These are phyloP conservation scores for Serendipita sp. DNA, from an alignment of 768 basidiomycete genomes.

Conservation along the genomic window DNA sequence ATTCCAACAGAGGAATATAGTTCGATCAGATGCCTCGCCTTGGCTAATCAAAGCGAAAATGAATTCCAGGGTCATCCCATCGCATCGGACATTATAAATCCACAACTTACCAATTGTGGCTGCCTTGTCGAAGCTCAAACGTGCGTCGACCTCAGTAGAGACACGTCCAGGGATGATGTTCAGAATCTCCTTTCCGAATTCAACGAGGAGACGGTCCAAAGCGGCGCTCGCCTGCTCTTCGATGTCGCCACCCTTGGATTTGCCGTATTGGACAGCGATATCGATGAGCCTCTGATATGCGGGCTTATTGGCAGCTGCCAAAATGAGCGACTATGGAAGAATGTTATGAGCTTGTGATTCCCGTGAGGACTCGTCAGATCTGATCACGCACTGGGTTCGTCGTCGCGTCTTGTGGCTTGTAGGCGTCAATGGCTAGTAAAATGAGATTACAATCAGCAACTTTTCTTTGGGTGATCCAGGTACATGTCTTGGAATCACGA, in stretches of 20 bases:
- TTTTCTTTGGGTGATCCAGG: not conserved
- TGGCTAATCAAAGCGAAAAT: not conserved
- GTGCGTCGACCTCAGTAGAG: slow-evolving; percentile 97
- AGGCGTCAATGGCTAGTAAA: slow-evolving; percentile 70
- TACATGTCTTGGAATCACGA: slow-evolving; percentile 10
- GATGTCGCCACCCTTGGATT: slow-evolving; percentile 62
- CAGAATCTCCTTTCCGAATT: slow-evolving; percentile 93
- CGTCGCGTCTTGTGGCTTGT: slow-evolving; percentile 98
- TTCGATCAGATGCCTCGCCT: slow-evolving; percentile 56
- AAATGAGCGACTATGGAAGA: slow-evolving; percentile 30
- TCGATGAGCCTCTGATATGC: slow-evolving; percentile 74
- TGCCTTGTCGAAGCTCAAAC: slow-evolving; percentile 91
- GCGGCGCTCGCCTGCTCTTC: slow-evolving; percentile 67
- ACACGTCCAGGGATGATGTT: slow-evolving; percentile 94
- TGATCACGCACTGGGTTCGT: slow-evolving; percentile 66
- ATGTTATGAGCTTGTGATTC: slow-evolving; percentile 5
- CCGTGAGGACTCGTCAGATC: not conserved
- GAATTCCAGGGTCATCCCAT: not conserved
- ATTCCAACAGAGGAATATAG: slow-evolving; percentile 93
- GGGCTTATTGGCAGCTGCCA: slow-evolving; percentile 83
- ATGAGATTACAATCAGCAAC: not conserved
- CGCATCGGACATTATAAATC: not conserved
- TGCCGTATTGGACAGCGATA: slow-evolving; percentile 54
- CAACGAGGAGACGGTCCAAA: slow-evolving; percentile 84
- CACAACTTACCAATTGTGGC: slow-evolving; percentile 53